Base-by-base conservation (phyloP, 73 alveolate genomes). In the Paramecium primaurelia region DNA sequence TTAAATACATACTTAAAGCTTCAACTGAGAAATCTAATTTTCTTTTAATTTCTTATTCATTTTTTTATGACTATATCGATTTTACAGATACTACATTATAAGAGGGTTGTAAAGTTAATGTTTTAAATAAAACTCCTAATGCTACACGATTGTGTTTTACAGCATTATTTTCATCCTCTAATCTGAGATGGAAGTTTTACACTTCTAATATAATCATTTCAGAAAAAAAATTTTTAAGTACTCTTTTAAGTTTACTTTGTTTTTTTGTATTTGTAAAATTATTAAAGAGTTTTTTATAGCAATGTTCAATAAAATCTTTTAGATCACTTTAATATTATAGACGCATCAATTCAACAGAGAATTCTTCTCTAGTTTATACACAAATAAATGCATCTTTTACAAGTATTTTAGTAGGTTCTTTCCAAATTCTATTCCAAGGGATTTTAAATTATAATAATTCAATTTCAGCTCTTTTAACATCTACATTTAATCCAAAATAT, bases 381-480 rank as follows among this genome's bases (percentile, higher is more conserved):
- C 60, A 22, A 37, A 75, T 75, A 34, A 14, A 75, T 12, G 88
- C 88, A 75, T 75, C 88, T 40, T 75, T 75, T 0, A 75, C 49
- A 9, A 37, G 37, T 0, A 75, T 75, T 75, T 37, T 75, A 36
- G 88, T 37, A 34, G 88, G 88, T 37, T 75, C 88, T 40, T 75
- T 75, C 88, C 88, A 75, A 37, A 75, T 37, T 75, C 59, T 75
- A 40, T 75, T 75, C 88, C 88, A 75, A n/a, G 88, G 88, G 8
- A 75, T 75, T 45, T 75, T 30, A 40, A 75, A 75, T 37, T 37
- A 22, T 37, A 75, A 75, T 36, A 75, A 37, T 34, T 26, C 88
- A 37, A 75, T 75, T n/a, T 34, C 34, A 16, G 58, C 59, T 11
- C 49, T 45, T 14, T 37, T 26, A 2, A 75, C 88, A 22, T 75